Conservation (phyloP, 441 rosid species). For the Bocquillonia castaneifolia region DNA sequence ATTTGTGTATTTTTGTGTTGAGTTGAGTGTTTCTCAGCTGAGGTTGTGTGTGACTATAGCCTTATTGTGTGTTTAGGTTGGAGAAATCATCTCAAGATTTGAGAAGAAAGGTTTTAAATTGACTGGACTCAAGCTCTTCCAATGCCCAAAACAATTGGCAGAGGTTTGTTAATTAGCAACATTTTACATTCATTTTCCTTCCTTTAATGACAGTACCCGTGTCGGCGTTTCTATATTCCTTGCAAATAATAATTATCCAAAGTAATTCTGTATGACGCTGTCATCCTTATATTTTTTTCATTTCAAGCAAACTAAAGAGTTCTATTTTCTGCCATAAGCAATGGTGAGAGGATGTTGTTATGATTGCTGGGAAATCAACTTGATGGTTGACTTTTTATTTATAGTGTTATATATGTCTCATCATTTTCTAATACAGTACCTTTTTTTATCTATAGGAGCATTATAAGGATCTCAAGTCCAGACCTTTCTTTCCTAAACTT, state of each 20-base stretch:
- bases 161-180: slow-evolving; percentile 48
- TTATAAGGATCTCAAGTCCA: slow-evolving; percentile 77
- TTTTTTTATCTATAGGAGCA: slow-evolving; percentile 54
- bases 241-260: not conserved
- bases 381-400: not conserved
- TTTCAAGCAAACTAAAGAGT: not conserved
- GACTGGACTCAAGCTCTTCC: slow-evolving; percentile 76
- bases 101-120: slow-evolving; percentile 91
- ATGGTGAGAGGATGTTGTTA: not conserved
- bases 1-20: not conserved
- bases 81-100: slow-evolving; percentile 88
- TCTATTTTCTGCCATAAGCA: not conserved
- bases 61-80: slow-evolving; percentile 72
- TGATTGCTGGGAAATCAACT: not conserved
- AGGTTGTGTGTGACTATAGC: no score
- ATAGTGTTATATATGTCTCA: not conserved
- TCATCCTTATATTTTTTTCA: not conserved
- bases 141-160: slow-evolving; percentile 77
- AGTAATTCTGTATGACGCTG: not conserved
- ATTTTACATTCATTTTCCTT: slow-evolving; percentile 8
- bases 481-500: slow-evolving; percentile 72
- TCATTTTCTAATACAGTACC: not conserved
- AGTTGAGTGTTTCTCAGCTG: not conserved
- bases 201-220: not conserved
- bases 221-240: not conserved